Evolutionary conservation across 202 grass and related monocot genomes (phyloP), one percentile per base, ranked within the genome.

Genomic region (Panicum hallii): DNA sequence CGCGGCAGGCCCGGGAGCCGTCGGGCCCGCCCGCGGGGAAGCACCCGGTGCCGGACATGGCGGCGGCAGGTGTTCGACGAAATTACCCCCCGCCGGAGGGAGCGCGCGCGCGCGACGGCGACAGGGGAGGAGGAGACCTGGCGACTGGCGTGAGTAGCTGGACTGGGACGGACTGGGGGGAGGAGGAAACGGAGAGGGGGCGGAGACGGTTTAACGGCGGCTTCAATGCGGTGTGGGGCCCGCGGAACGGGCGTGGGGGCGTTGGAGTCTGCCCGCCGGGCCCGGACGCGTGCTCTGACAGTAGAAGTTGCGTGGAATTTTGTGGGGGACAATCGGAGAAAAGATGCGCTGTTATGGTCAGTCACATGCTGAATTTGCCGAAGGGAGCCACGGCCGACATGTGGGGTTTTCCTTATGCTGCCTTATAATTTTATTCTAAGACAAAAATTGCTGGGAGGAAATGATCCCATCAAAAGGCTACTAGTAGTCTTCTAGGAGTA

Each of bases 41-140:
- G 64, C 91, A 85, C 3, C 79, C 54, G 75, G 82, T 69, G 23
- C 72, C 84, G 20, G 93, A 88, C 93, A 99, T 99, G 65, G 30
- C 57, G 50, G 11, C 13, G 57, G 5, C 3, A 17, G 48, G 77
- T 50, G 58, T 49, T 84, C 77, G 82, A 75, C 44, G 80, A 5
- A 90, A 79, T 62, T 17, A 34, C 65, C 10, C 78, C 12, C 62
- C 4, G 10, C 19, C 26, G 26, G 26, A 26, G 26, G 34, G 7
- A 8, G 58, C 16, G 32, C 9, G 77, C 78, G 64, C 48, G 67
- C 49, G 69, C 54, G 74, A 63, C 44, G 75, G 80, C 80, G 79
- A 67, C 56, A 36, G 13, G 26, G n/a, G 2, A 44, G 16, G 45
- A 0, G 42, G 36, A 43, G 53, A 40, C 64, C 50, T 11, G 78